Base-by-base conservation (phyloP, 176 grass and related monocot genomes). In the Triticum turgidum region DNA sequence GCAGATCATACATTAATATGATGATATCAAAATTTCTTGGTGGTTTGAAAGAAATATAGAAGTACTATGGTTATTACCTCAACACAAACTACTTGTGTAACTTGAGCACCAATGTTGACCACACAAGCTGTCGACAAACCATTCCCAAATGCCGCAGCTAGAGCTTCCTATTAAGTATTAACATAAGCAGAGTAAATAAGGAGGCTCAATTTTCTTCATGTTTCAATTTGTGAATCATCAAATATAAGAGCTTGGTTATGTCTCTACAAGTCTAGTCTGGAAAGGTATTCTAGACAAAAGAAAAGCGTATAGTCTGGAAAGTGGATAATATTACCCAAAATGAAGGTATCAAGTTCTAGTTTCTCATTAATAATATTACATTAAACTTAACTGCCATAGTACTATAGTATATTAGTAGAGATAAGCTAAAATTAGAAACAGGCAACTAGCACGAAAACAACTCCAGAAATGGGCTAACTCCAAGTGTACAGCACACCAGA, bases 131-230 rank as follows among this genome's bases (percentile, higher is more conserved):
- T 98, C 9, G 96, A 94, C 65, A 98, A 85, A 85, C 96, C 96
- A 93, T 95, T 98, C 63, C 96, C 96, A 88, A 98, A 98, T 1
- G 96, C 93, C 76, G 96, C 91, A 83, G 96, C 93, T 54, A 98
- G 88, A 89, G 93, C 96, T 87, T 98, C 96, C 96, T 98, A 90
- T 32, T 85, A 81, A 87, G 45, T 25, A 91, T 62, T 39, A 79
- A 75, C 77, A 76, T 37, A 89, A 44, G 34, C 7, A 87, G 70
- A 90, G 61, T 52, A 73, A 89, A 54, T 20, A 85, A 54, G 9
- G 49, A 41, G 51, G 61, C 38, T 22, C 11, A 54, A 59, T 32
- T 71, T 20, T 69, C 11, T 14, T 35, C 51, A 45, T 3, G 25
- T 82, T 81, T 65, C 15, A 34, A 73, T 65, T 58, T 73, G 22